A percentile compares a stretch with the other conserved stretches of the same genome.
These are phyloP conservation scores for Microdochium trichocladiopsis DNA, from an alignment of 2,329 filamentous ascomycete species.

Conservation along the genomic window DNA sequence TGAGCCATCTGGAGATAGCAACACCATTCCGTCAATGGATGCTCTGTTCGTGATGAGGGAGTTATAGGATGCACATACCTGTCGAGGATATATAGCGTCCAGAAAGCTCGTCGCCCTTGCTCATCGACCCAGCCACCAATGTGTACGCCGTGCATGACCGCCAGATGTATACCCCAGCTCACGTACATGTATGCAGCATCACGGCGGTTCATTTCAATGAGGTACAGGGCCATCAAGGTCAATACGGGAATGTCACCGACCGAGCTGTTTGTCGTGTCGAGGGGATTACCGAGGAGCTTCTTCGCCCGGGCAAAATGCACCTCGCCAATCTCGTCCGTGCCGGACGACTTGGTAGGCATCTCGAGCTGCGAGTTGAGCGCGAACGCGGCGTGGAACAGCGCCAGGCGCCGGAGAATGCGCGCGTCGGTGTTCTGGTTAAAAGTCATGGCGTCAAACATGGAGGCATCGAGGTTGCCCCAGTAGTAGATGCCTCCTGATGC, in stretches of 20 bases:
- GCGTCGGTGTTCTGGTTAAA: background rate
- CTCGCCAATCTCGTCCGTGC: conserved; percentile 29
- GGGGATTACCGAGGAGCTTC: conserved; percentile 35
- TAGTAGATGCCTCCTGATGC: conserved; percentile 39
- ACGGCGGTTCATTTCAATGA: conserved; percentile 39
- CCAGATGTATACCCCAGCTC: conserved; percentile 37
- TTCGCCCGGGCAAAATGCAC: conserved; percentile 35
- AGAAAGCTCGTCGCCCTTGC: conserved; percentile 37
- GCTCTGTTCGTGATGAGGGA: background rate
- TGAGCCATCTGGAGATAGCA: conserved; percentile 24
- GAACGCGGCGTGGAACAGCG: conserved; percentile 38
- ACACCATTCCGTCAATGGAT: background rate
- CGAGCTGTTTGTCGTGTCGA: conserved; percentile 33
- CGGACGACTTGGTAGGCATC: conserved; percentile 19
- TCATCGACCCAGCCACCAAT: conserved; percentile 33
- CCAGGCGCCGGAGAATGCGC: conserved; percentile 26
- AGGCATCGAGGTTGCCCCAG: conserved; percentile 32
- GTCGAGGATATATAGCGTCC: conserved; percentile 45
- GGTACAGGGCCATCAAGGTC: conserved; percentile 39
- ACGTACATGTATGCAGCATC: conserved; percentile 42
- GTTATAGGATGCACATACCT: conserved; percentile 21
- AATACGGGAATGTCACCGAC: conserved; percentile 36
- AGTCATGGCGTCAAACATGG: conserved; percentile 12
- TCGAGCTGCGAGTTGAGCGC: conserved; percentile 28
- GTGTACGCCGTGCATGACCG: conserved; percentile 40